phyloP scores from a whole-genome alignment of 2,329 filamentous ascomycete genomes.

The Thielaviopsis cerberus region DNA sequence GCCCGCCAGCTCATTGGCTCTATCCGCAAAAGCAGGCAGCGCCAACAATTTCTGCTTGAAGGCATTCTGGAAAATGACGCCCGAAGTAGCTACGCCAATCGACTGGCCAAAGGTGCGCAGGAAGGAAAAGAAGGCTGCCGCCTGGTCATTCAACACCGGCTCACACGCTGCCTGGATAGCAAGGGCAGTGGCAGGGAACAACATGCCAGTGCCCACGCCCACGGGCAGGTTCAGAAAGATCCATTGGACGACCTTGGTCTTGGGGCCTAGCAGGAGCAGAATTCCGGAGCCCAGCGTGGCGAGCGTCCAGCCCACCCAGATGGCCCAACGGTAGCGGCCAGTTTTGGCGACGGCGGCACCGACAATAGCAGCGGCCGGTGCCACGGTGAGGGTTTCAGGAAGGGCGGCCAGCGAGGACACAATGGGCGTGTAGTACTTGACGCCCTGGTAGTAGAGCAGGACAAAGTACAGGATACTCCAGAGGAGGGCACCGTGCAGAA shows the following conservation, averaged over 20 bases:
- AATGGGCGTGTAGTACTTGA: conserved; percentile 34
- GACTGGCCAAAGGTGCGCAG: conserved; percentile 16
- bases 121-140: conserved; percentile 49
- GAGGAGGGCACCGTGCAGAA: conserved; percentile 38
- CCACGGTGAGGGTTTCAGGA: conserved; percentile 43
- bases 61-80: conserved; percentile 51
- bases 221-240: conserved; percentile 41
- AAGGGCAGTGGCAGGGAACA: conserved; percentile 45
- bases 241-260: conserved; percentile 35
- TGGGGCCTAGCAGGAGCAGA: conserved; percentile 27
- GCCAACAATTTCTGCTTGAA: conserved; percentile 32
- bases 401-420: conserved; percentile 37
- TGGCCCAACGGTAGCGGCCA: conserved; percentile 40
- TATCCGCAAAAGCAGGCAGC: conserved; percentile 26
- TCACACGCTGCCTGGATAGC: conserved; percentile 42
- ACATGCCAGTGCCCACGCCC: conserved; percentile 42
- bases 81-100: conserved; percentile 24
- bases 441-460: conserved; percentile 28
- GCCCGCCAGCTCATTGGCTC: conserved; percentile 28
- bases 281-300: conserved; percentile 39
- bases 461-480: conserved; percentile 38
- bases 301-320: conserved; percentile 43
- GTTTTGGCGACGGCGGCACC: conserved; percentile 35
- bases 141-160: conserved; percentile 29
- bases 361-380: conserved; percentile 37